Conservation (phyloP, 352 stramenopile genomes). For the Globisporangium lucens region DNA sequence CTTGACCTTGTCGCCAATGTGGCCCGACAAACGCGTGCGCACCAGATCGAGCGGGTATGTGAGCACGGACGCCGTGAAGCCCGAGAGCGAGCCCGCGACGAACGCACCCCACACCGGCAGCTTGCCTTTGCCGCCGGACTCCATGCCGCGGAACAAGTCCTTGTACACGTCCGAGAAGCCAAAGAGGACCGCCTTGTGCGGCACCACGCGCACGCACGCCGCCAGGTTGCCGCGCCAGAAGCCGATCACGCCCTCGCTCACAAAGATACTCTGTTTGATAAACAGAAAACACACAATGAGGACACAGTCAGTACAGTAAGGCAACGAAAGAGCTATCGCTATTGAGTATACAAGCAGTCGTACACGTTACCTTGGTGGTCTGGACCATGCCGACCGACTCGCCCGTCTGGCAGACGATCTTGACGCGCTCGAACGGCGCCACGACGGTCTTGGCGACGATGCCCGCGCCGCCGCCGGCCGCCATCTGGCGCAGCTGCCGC, state of each 20-base stretch:
- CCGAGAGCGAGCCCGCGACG: constrained; percentile 62
- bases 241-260: constrained; percentile 50
- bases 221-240: constrained; percentile 79
- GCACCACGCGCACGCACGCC: constrained; percentile 74
- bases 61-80: constrained; percentile 80
- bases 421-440: constrained; percentile 78
- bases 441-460: constrained; percentile 82
- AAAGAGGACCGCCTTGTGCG: constrained; percentile 81
- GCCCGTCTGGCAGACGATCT: constrained; percentile 82
- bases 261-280: constrained; percentile 37
- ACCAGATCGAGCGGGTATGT: constrained; percentile 88
- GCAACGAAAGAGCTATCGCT: background rate
- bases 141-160: constrained; percentile 49
- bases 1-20: constrained; percentile 57
- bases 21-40: constrained; percentile 73
- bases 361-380: constrained; percentile 36
- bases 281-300: background rate
- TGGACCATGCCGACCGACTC: constrained; percentile 75
- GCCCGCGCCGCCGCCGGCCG: constrained; percentile 61
- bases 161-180: constrained; percentile 88
- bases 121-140: constrained; percentile 21
- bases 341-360: background rate
- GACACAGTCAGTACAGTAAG: background rate
- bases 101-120: constrained; percentile 64
- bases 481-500: constrained; percentile 66